Evolutionary conservation across 2,329 filamentous ascomycete species (phyloP), one percentile per base, ranked within the genome.

Genomic region (Ophidiomyces ophidiicola): DNA sequence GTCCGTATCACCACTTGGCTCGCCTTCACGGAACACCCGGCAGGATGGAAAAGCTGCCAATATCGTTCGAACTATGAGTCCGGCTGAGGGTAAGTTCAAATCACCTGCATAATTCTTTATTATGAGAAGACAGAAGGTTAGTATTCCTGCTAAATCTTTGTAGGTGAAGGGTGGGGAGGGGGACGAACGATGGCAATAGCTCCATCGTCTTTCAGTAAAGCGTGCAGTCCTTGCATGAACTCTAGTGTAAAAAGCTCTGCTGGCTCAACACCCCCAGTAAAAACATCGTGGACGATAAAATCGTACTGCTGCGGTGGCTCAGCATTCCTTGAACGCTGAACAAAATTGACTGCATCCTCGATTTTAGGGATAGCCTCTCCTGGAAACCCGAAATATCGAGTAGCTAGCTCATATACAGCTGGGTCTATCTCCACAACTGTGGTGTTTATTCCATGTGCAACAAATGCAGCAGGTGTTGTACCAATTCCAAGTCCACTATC

Each of bases 201-300:
- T 29, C 90, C 90, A 36, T 83, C 72, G 0, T 79, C 74, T 46
- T 76, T 82, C 32, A 98, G 68, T 5, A 96, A 70, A 3, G 70
- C 58, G 47, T 74, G 66, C 1, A 98, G 67, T 4, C 80, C 76
- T 37, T 72, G 61, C 30, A 98, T 63, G 53, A 98, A 96, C 50
- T 90, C 80, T 4, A 78, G 59, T 0, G 87, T 96, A 61, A 98
- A 98, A 5, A 98, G 74, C 5, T 78, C 69, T 2, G 87, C 76
- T 0, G 90, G 90, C 58, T 96, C 90, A 0, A 86, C 87, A 37
- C 90, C 90, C 17, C 90, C 90, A 0, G 90, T 98, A 58, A 98
- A 98, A 17, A 98, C 90, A 50, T 98, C 90, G 58, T 98, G 90
- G 39, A 98, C 72, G 53, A 98, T 90, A 64, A 94, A 96, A 63